These are phyloP conservation scores for Cerioporus squamosus DNA, from an alignment of 1,284 basidiomycete genomes.

Conservation along the genomic window DNA sequence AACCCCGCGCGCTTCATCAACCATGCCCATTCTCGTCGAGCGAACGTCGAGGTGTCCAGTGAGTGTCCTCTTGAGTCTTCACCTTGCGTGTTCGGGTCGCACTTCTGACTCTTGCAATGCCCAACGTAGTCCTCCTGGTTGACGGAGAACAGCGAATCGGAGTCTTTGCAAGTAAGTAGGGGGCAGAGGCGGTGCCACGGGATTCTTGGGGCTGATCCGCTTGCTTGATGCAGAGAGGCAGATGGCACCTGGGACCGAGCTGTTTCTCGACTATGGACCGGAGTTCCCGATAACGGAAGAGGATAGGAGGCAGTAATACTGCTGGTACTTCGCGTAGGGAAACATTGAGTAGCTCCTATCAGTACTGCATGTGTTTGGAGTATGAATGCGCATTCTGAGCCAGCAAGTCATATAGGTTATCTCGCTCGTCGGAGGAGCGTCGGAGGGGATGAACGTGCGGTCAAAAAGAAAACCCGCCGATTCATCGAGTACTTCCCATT, in stretches of 20 bases:
- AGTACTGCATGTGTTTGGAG: too few species aligned
- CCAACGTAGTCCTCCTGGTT: constrained; percentile 35
- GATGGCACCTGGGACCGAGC: constrained; percentile 43
- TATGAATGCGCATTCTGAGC: too few species aligned
- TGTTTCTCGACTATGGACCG: constrained; percentile 52
- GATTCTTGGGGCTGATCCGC: not conserved
- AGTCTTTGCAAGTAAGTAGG: constrained; percentile 45
- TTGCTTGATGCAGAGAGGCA: constrained; percentile 30
- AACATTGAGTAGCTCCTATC: too few species aligned
- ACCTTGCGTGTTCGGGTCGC: not conserved
- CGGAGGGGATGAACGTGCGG: too few species aligned
- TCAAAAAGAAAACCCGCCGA: too few species aligned
- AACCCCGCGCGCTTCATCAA: constrained; percentile 64
- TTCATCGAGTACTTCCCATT: constrained; percentile 40
- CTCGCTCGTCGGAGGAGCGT: too few species aligned
- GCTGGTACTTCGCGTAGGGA: too few species aligned
- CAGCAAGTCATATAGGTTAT: too few species aligned
- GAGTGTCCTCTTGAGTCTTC: constrained; percentile 16
- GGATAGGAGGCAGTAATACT: too few species aligned
- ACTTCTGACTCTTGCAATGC: not conserved
- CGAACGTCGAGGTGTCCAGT: constrained; percentile 50
- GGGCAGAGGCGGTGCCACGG: constrained; percentile 15
- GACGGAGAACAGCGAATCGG: constrained; percentile 56
- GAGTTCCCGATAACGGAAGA: constrained; percentile 19
- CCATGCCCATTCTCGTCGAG: constrained; percentile 36